Evolutionary conservation across 345 rosid genomes (phyloP).

Genomic region (Eucalyptus regnans): DNA sequence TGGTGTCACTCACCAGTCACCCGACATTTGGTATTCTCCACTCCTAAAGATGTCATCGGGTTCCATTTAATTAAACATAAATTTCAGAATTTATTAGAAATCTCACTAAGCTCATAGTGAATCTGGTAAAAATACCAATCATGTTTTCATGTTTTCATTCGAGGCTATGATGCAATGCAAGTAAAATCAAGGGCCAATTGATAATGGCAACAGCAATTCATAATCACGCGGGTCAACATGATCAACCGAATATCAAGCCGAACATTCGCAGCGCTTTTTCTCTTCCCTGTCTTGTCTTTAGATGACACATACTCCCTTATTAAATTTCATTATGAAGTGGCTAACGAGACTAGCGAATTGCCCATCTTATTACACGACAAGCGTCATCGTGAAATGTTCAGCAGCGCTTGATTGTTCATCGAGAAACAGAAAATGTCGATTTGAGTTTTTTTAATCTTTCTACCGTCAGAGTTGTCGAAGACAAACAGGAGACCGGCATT

Average conservation of each 20-base stretch:
- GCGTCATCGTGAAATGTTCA: neutral
- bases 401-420: neutral
- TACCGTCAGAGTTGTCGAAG: neutral
- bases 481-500: neutral
- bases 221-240: neutral
- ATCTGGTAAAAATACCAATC: neutral
- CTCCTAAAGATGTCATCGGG: neutral
- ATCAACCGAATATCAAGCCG: neutral
- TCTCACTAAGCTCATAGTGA: neutral
- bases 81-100: neutral
- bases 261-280: neutral
- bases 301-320: neutral
- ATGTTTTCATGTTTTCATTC: neutral
- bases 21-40: neutral
- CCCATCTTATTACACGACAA: neutral
- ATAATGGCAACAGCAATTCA: neutral
- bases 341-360: neutral
- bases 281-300: neutral
- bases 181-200: neutral
- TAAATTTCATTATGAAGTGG: neutral
- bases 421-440: neutral
- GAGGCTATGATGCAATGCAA: neutral
- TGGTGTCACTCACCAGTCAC: neutral
- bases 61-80: neutral
- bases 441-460: neutral